Base-by-base conservation (phyloP, 1,284 basidiomycete genomes). In the Pascua guehoae region DNA sequence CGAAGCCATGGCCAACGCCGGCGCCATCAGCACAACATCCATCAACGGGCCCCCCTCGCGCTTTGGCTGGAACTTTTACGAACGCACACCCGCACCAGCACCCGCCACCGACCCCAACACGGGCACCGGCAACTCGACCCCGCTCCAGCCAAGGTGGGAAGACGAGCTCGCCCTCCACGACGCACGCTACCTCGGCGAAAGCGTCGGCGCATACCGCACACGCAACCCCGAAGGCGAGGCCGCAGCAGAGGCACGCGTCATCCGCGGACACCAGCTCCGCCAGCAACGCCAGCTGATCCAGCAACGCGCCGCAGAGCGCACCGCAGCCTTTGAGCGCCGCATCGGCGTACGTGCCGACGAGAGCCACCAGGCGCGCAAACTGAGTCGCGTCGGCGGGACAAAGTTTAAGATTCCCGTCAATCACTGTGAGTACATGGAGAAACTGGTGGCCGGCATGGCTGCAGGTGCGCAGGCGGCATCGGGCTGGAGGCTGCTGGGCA, bases 331-430 rank as follows among this genome's bases (percentile, higher is more conserved):
- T 18, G 16, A 51, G 43, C 46, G 50, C 18, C 44, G 57, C 12
- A 43, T 50, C 8, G 42, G 47, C 8, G 43, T 57, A 7, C 16
- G 32, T 9, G 45, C 45, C 11, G 18, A 12, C 3, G 47, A 40
- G 38, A n/a, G 16, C 17, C 24, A 39, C 41, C 49, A 54, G 40
- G 43, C 53, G 40, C 69, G 68, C 60, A 64, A 61, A 38, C 60
- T 76, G 49, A 62, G 63, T 7, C 65, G 65, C 36, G 60, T 76
- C 17, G 74, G 74, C 9, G 71, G 71, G 12, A 63, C 67, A 12
- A 65, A 63, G 18, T 73, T 78, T 63, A 67, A 68, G 38, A 66
- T 66, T 24, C 69, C 76, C 14, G 71, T 75, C 32, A 78, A 78
- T 62, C 76, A 78, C 56, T 74, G 75, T 75, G 57, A 60, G 24